These are phyloP conservation scores for Phytopythium vexans DNA, from an alignment of 352 stramenopile genomes.

Conservation along the genomic window DNA sequence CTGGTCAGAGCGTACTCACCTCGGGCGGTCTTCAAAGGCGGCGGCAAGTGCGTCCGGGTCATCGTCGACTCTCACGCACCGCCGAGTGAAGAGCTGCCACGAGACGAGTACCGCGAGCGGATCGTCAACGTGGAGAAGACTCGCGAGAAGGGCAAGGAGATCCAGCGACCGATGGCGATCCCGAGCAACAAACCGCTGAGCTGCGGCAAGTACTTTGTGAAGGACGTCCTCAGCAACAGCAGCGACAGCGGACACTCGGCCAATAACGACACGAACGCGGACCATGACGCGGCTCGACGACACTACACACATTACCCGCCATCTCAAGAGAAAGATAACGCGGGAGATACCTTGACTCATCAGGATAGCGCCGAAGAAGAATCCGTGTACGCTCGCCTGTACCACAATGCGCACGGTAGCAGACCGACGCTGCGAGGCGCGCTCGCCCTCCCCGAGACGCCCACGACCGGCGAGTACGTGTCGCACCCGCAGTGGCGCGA, in stretches of 20 bases:
- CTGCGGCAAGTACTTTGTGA: conserved; percentile 58
- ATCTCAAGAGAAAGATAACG: conserved; percentile 18
- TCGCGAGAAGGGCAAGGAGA: conserved; percentile 63
- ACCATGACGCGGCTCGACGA: conserved; percentile 14
- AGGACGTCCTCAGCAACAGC: conserved; percentile 31
- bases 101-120: conserved; percentile 43
- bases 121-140: conserved; percentile 56
- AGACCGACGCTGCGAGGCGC: conserved; percentile 13
- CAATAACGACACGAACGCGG: conserved; percentile 16
- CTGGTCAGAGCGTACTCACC: conserved; percentile 41
- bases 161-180: conserved; percentile 60
- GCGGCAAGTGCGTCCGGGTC: conserved; percentile 37
- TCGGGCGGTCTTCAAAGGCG: conserved; percentile 48
- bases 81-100: conserved; percentile 6
- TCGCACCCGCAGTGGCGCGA: conserved; percentile 52
- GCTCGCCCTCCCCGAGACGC: conserved; percentile 20
- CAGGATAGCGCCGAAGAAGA: conserved; percentile 8
- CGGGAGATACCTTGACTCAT: too few relatives aligned
- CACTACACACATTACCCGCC: conserved; percentile 18
- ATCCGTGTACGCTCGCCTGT: conserved; percentile 23
- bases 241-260: too few relatives aligned
- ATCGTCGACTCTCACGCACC: conserved; percentile 12
- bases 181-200: conserved; percentile 49
- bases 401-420: conserved; percentile 19
- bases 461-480: conserved; percentile 52